Percentiles rank a stretch among this genome's conserved stretches.
Evolutionary conservation across 1,139 yeast species (phyloP).

Genomic region (Pichia sp.): DNA sequence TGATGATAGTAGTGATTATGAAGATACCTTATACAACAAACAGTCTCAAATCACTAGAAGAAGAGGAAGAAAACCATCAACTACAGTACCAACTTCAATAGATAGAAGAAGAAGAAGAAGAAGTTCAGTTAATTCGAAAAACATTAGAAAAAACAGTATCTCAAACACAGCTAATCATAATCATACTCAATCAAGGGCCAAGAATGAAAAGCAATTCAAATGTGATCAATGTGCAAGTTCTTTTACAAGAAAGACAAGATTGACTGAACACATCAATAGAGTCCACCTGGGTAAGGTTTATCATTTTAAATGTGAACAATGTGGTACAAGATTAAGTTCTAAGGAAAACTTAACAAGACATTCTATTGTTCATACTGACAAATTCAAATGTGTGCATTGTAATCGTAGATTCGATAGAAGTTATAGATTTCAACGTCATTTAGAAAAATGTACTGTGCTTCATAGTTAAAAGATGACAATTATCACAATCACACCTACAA

Average conservation of each 20-base stretch:
- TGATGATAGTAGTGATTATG: not conserved
- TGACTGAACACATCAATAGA: constrained; percentile 22
- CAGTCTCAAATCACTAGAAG: not conserved
- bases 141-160: not conserved
- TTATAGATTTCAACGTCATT: constrained; percentile 21
- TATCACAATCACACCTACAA: no score
- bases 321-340: constrained; percentile 19
- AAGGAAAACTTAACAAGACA: constrained; percentile 26
- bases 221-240: constrained; percentile 20
- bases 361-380: constrained; percentile 23
- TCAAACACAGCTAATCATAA: not conserved
- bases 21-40: not conserved
- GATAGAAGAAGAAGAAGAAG: not conserved
- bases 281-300: constrained; percentile 18
- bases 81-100: not conserved
- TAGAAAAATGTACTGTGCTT: constrained; percentile 15
- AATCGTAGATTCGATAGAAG: constrained; percentile 23
- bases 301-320: constrained; percentile 18
- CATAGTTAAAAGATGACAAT: no score
- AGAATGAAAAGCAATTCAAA: constrained; percentile 15
- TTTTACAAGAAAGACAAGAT: constrained; percentile 25
- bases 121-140: not conserved
- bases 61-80: not conserved
- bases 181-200: not conserved
- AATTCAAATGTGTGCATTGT: constrained; percentile 20